phyloP scores from a whole-genome alignment of 2,329 filamentous ascomycete genomes.

The Aspergillus sp. region DNA sequence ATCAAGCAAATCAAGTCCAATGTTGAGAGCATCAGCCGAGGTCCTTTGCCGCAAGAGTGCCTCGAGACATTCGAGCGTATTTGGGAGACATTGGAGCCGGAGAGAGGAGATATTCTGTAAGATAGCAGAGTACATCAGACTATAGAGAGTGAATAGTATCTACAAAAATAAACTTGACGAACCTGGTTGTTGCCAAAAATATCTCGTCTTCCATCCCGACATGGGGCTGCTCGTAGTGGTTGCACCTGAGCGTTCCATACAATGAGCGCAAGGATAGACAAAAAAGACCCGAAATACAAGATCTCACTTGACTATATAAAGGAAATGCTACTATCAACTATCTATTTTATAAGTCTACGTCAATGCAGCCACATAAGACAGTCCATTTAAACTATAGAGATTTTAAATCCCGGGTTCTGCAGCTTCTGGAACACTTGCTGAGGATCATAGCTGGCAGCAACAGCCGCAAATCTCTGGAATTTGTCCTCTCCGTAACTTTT shows the following conservation, averaged over 20 bases:
- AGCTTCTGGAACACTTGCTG: constrained; percentile 1
- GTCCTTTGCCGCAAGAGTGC: constrained; percentile 32
- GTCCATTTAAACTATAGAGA: not conserved
- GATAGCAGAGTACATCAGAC: not conserved
- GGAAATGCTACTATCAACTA: not conserved
- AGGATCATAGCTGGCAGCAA: constrained; percentile 1
- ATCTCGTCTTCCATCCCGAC: not conserved
- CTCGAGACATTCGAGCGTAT: constrained; percentile 1
- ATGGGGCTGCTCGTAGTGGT: not conserved
- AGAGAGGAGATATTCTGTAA: not conserved
- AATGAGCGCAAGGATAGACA: not conserved
- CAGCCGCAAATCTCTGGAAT: not conserved
- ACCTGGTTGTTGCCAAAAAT: not conserved
- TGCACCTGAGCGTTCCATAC: not conserved
- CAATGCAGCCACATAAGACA: not conserved
- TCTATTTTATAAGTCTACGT: not conserved
- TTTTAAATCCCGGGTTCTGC: constrained; percentile 1
- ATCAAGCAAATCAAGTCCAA: constrained; percentile 26
- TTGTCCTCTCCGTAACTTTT: constrained; percentile 1
- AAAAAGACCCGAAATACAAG: not conserved
- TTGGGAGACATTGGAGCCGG: constrained; percentile 1
- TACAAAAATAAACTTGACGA: not conserved
- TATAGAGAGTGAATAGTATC: not conserved
- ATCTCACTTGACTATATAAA: not conserved
- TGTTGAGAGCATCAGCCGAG: constrained; percentile 21